Base-by-base conservation (phyloP, 2,329 filamentous ascomycete genomes). In the Cladophialophora chaetospira region DNA sequence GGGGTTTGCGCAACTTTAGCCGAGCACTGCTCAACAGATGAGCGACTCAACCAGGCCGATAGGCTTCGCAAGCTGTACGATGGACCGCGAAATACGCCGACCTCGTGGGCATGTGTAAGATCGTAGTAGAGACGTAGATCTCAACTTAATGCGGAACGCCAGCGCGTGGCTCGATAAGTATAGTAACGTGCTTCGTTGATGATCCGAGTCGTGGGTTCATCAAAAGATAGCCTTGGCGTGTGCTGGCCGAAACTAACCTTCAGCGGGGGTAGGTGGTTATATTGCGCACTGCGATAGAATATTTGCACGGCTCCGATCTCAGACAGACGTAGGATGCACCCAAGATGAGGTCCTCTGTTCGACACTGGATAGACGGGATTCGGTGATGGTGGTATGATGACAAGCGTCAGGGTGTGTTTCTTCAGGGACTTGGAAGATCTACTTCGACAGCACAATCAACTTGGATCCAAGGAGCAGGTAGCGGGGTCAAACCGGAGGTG, bases 41-140 rank as follows among this genome's bases (percentile, higher is more conserved):
- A 57, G 40, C 21, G 35, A 17, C 25, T 62, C 56, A 60, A 40
- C 54, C 60, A 19, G 60, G 60, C 13, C 53, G 53, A 60, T 48
- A 53, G 28, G 53, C 53, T 46, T 54, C 46, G 19, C 53, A 55
- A 51, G 36, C 46, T 26, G 51, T 62, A 49, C 55, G 52, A 44
- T 44, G 47, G 43, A 57, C 42, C 23, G 36, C 38, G 25, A 31
- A 28, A 43, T 40, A 42, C 26, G 40, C 45, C 28, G 57, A 42
- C 43, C 33, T 43, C 52, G 49, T 53, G 57, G 31, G 46, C 60
- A 62, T 62, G 54, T 62, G 60, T 57, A 52, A 51, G 10, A 26
- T 28, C 21, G 52, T 28, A 40, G 15, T n/a, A 53, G 25, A 8
- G 26, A 57, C 33, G 53, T 31, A 15, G 49, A 42, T 43, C 47